phyloP scores from a whole-genome alignment of 1,284 basidiomycete species.

The Pseudozyma thailandica region DNA sequence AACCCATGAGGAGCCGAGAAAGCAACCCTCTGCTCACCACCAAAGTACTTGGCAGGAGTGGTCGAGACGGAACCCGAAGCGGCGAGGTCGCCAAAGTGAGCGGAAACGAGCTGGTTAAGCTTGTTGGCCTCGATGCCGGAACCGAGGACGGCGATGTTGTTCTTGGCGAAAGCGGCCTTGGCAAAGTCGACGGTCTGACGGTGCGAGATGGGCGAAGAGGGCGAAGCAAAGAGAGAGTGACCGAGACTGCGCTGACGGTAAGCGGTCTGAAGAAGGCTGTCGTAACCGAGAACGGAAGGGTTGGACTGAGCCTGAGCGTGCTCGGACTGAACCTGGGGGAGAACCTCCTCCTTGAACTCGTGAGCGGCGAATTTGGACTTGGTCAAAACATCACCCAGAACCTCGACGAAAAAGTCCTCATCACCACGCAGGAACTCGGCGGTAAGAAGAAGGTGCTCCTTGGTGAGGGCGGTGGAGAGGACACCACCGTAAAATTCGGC shows the following conservation, averaged over 20 bases:
- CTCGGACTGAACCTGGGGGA: conserved; percentile 61
- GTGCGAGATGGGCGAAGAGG: conserved; percentile 58
- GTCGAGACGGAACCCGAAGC: conserved; percentile 32
- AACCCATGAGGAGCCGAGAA: conserved; percentile 59
- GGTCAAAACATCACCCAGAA: conserved; percentile 63
- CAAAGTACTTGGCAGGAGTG: conserved; percentile 64
- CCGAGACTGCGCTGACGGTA: conserved; percentile 65
- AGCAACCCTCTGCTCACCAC: conserved; percentile 63
- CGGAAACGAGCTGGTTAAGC: conserved; percentile 55
- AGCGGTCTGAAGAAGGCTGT: conserved; percentile 63
- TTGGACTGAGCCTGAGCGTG: conserved; percentile 53
- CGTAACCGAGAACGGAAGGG: conserved; percentile 58
- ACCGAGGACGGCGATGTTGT: conserved; percentile 66
- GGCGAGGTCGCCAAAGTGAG: conserved; percentile 54
- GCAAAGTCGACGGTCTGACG: conserved; percentile 52
- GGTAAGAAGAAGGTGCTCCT: conserved; percentile 90
- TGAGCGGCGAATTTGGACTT: conserved; percentile 58
- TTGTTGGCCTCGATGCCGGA: conserved; percentile 56
- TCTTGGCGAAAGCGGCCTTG: conserved; percentile 57
- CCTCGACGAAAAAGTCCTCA: conserved; percentile 72
- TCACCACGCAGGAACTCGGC: conserved; percentile 95
- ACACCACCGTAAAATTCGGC: conserved; percentile 94
- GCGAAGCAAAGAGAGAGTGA: conserved; percentile 64
- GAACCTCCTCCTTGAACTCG: conserved; percentile 66
- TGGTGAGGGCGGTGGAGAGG: conserved; percentile 82